These are phyloP conservation scores for Penicillium paradoxum DNA, from an alignment of 495 filamentous ascomycete genomes.

Conservation along the genomic window DNA sequence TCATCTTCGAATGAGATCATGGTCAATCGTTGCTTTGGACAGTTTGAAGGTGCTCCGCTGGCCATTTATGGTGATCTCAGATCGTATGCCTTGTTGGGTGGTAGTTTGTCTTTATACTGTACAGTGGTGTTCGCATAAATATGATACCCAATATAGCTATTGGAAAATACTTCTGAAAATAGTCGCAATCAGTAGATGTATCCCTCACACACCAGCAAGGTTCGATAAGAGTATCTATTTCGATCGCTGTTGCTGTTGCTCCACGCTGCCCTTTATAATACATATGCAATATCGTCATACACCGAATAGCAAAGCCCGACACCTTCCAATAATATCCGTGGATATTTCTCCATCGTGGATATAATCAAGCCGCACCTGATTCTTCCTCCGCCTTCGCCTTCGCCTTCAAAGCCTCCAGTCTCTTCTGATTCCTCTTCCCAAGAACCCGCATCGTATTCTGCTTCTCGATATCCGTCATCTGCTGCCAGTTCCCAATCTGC, in stretches of 20 bases:
- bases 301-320: background rate
- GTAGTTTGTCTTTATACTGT: background rate
- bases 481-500: slow-evolving; percentile 61
- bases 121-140: background rate
- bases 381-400: slow-evolving; percentile 14
- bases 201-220: background rate
- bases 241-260: background rate
- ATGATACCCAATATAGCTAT: slow-evolving; percentile 2
- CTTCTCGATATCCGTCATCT: slow-evolving; percentile 60
- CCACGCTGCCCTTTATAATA: background rate
- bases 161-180: background rate
- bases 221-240: background rate
- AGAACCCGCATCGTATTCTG: slow-evolving; percentile 58
- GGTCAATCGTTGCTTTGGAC: background rate
- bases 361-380: background rate
- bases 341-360: no score
- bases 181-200: background rate
- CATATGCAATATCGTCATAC: background rate
- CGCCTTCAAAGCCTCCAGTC: slow-evolving; percentile 50
- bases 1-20: slow-evolving; percentile 14
- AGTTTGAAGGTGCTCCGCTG: background rate
- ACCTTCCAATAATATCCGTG: background rate
- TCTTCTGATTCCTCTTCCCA: slow-evolving; percentile 57
- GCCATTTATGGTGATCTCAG: background rate
- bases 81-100: background rate